phyloP scores from a whole-genome alignment of 139 green algal species.

The Spirogloea muscicola region DNA sequence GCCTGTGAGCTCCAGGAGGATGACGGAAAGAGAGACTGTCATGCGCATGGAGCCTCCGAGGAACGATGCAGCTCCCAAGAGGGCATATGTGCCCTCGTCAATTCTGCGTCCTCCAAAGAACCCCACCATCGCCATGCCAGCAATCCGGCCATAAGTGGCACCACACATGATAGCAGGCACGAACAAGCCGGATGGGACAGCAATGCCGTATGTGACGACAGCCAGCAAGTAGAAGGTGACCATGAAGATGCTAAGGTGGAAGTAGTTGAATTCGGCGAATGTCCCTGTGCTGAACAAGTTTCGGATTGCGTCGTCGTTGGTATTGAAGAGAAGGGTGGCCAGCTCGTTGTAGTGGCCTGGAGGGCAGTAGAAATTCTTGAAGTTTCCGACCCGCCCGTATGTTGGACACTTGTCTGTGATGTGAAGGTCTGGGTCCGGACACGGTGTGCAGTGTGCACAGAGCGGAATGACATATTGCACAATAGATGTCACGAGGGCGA shows the following conservation, averaged over 20 bases:
- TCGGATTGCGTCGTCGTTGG: conserved; percentile 76
- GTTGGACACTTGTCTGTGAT: conserved; percentile 55
- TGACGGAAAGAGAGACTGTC: conserved; percentile 68
- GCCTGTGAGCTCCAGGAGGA: conserved; percentile 80
- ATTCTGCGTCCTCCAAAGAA: conserved; percentile 28
- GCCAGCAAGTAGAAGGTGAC: conserved; percentile 64
- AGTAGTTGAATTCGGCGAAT: not conserved
- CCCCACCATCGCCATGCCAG: conserved; percentile 68
- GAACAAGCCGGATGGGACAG: conserved; percentile 71
- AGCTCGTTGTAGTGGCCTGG: conserved; percentile 72
- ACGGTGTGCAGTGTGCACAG: conserved; percentile 39
- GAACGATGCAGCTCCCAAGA: conserved; percentile 70
- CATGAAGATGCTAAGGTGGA: conserved; percentile 17
- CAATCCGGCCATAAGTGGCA: conserved; percentile 69
- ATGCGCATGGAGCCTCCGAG: conserved; percentile 73
- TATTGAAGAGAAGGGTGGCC: conserved; percentile 81
- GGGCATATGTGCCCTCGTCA: conserved; percentile 66
- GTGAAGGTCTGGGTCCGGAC: conserved; percentile 51
- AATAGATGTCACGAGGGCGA: conserved; percentile 40
- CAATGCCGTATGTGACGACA: conserved; percentile 66
- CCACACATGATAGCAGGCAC: conserved; percentile 77
- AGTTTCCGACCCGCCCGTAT: conserved; percentile 64
- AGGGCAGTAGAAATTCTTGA: conserved; percentile 52
- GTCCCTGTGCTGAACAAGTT: conserved; percentile 62
- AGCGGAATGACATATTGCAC: conserved; percentile 41